Base-by-base conservation (phyloP, 805 yeast genomes). In the Cephaloascus albidus region DNA sequence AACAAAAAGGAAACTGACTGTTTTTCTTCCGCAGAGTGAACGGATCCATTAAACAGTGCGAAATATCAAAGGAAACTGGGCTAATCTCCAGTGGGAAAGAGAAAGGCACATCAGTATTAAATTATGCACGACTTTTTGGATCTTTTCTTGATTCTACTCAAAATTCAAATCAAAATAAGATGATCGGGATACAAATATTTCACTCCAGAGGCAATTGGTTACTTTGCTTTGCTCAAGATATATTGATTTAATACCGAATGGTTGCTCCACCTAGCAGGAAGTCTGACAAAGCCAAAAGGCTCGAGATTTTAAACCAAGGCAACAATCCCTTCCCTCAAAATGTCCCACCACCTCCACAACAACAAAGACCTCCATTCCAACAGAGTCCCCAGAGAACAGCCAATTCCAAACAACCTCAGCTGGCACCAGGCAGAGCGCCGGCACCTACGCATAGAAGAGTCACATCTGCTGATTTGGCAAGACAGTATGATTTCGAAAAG, bases 401-500 rank as follows among this genome's bases (percentile, higher is more conserved):
- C 10, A 23, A 12, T 23, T 6, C 10, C 28, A 23, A 23, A 12
- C 28, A 23, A 23, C 6, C 6, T 23, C 28, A 23, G 12, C 6
- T 23, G 12, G 10, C 28, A 23, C 28, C 28, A 8, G 12, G 28
- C 6, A 12, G 28, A 12, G 12, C 12, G 28, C 6, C 12, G 6
- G 10, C 28, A 23, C 28, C 28, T 8, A 23, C 28, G 12, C 33
- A 31, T 16, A 31, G 18, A 16, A 31, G 33, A 10, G 42, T 43
- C 28, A 40, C 55, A 8, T 58, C 63, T 8, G 45, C 46, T 35
- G 65, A 60, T 44, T 45, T 78, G 38, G 83, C 84, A 0, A 68
- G 63, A 40, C 82, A 76, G 48, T 78, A 75, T 50, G 82, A 77
- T 39, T 56, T 59, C 17, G 85, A 79, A 48, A 68, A 75, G 45